phyloP scores from a whole-genome alignment of 345 rosid genomes.

The Bretschneidera sinensis region DNA sequence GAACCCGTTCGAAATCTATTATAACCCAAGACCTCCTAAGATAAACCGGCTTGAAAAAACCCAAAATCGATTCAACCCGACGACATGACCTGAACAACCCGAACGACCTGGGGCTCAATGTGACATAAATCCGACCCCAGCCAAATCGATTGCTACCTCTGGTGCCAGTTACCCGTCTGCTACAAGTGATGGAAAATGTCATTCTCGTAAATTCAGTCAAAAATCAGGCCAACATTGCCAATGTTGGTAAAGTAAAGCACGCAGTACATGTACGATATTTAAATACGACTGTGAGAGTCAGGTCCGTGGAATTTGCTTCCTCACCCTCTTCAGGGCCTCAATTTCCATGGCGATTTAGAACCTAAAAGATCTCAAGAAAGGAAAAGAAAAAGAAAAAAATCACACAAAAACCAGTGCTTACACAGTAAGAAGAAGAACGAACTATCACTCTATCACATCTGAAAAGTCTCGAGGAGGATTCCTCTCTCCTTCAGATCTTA shows the following conservation, averaged over 20 bases:
- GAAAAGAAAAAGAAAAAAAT: background rate
- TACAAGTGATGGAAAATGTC: background rate
- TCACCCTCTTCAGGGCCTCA: conserved; percentile 1
- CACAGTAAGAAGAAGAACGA: background rate
- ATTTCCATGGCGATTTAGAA: conserved; percentile 12
- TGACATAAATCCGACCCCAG: no score
- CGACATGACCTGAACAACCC: no score
- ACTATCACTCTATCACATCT: conserved; percentile 18
- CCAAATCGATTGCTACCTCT: no score
- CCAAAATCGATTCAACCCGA: no score
- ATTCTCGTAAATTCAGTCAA: conserved; percentile 13
- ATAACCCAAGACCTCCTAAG: no score
- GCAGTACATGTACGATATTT: conserved; percentile 13
- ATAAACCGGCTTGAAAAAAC: no score
- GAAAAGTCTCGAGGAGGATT: background rate
- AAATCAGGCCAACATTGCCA: conserved; percentile 4
- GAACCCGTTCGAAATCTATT: no score
- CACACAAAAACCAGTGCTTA: background rate
- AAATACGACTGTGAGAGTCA: conserved; percentile 16
- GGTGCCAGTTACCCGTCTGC: no score
- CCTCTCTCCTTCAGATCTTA: background rate
- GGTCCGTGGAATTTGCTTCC: conserved; percentile 36
- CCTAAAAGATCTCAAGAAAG: background rate
- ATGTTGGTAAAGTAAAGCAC: background rate
- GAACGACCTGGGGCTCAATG: no score